Base-by-base conservation (phyloP, 805 yeast species). In the Henningerozyma blattae region DNA sequence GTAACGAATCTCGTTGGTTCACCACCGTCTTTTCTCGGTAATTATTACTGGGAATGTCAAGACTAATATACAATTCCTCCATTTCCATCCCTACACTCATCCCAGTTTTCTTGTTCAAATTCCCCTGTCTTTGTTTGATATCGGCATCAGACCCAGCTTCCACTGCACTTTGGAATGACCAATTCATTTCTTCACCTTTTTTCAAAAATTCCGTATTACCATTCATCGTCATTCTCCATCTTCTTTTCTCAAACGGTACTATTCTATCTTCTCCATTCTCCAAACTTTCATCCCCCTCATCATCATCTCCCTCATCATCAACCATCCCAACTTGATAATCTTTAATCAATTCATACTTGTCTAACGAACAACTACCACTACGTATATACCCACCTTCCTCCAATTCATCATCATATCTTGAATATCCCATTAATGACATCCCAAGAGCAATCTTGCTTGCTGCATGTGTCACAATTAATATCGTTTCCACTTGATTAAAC, bases 81-180 rank as follows among this genome's bases (percentile, higher is more conserved):
- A 35, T 43, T 35, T 62, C 64, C 9, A 24, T 19, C 17, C 31
- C 40, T 5, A 33, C 37, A 15, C 33, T 32, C 22, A 30, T 35
- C 12, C 30, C 33, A 6, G 29, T 36, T 10, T 26, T 12, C 14
- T 8, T n/a, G 14, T 5, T 30, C 38, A 14, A 32, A 9, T 9
- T 24, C 14, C n/a, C 15, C 6, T 9, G 15, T 49, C 86, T 67
- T 13, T 71, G 69, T 43, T 69, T 72, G 34, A 85, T 74, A 55
- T 86, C 95, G 33, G 79, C 94, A 42, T 77, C 84, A 3, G 94
- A 81, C 9, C 95, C 95, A 5, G 95, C 94, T 59, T 84, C 95
- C 44, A 72, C 77, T 15, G 72, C 74, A 36, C 64, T 65, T 47
- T 70, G 72, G 62, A 86, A 89, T 46, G 77, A 74, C 96, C 96